Evolutionary conservation across 148 eudicot species (phyloP), one percentile per base, ranked within the genome.

Genomic region (Amaranthus palmeri): DNA sequence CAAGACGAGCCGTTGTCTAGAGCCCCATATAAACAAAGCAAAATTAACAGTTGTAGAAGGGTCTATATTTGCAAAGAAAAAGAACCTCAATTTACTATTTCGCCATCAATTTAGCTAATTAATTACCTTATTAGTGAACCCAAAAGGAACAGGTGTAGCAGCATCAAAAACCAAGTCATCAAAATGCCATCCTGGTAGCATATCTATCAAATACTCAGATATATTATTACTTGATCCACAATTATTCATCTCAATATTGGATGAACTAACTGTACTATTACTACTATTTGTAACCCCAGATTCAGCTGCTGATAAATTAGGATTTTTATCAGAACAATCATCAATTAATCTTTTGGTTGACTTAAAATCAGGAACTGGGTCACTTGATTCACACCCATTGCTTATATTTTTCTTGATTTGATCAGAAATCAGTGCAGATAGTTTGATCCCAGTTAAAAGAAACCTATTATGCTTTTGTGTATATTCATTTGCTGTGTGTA

Each of bases 121-220:
- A n/a, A n/a, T n/a, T n/a, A 86, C 92, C 92, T 89, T 77, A 5
- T 89, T 77, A 5, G 15, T 69, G 61, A 82, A 75, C 67, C 81
- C 79, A 53, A 61, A 72, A 56, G 86, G 74, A 44, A 58, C 0
- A 44, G 81, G 61, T 53, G 86, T 61, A 45, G 85, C 61, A 14
- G 83, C 75, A 74, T 91, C 88, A 52, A 85, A 79, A 59, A 82
- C 56, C 17, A 92, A 75, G 49, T 92, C 96, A 67, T 92, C 92
- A 69, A 92, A 88, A 62, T 86, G 88, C 96, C 97, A 92, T 40
- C 91, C 96, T 3, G 97, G 97, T 51, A 86, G 62, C 74, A 69
- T 90, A 79, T 92, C 91, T 14, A 86, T 83, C 85, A 88, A 78
- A 61, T 92, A 90, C 70, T 92, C 91, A 3, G 97, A 92, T 65